Base-by-base conservation (phyloP, 192 early-diverging fungal species). In the Coemansia sp. region DNA sequence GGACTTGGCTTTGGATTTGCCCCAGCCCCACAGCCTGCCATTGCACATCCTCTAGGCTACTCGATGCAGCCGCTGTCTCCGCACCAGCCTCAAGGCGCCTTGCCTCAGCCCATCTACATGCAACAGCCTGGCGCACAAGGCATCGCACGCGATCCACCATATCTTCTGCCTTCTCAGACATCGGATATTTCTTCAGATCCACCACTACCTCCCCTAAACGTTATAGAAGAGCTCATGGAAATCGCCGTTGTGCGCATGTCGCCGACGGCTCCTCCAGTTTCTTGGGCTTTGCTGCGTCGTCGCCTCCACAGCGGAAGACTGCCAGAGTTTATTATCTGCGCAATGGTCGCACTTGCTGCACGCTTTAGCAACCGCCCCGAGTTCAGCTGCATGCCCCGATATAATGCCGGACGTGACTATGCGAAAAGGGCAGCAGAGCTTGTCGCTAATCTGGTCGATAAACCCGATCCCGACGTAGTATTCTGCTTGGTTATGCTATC, bases 171-270 rank as follows among this genome's bases (percentile, higher is more conserved):
- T 8, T 7, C 57, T 12, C 52, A 22, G 24, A 3, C 50, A 2
- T 7, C 61, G 4, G 23, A 47, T 19, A 24, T 27, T 16, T 18
- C 56, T 4, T 9, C 62, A 2, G 55, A 26, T 16, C 69, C 34
- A 54, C 71, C 67, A 26, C 53, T 74, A 61, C 77, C 77, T 49
- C 65, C 77, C 4, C 49, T 49, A 7, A 64, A 67, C 59, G 48
- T 80, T 12, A 60, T 80, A 58, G 77, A 80, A 60, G 77, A 80
- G 56, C 48, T 80, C 28, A 67, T 80, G 71, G 77, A 80, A 62
- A 69, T 80, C 54, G 71, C 71, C 9, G 52, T 71, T 22, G 49
- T 68, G 16, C 71, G 72, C 41, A 60, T 74, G 61, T 56, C 77
- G 24, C 77, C 77, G 27, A 38, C 65, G 0, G 71, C 71, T 1